Evolutionary conservation across 768 basidiomycete genomes (phyloP), one percentile per base, ranked within the genome.

Genomic region (Panaeolus papilionaceus): DNA sequence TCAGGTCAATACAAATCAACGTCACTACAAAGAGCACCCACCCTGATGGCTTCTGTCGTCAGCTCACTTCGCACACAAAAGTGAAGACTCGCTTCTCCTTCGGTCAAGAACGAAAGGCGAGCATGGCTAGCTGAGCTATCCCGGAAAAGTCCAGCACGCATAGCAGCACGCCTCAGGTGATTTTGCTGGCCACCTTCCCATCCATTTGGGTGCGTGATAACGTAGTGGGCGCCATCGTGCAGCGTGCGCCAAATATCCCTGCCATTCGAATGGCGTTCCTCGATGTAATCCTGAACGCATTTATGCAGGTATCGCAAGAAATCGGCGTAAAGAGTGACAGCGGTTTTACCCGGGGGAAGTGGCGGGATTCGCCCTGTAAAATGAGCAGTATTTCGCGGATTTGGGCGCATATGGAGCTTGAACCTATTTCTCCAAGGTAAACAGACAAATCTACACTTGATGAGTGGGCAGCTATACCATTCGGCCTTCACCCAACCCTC

Each of bases 101-200:
- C 88, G 0, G 88, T 89, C n/a, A 89, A 81, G 64, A 90, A 84
- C 0, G 82, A 83, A 0, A 89, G 71, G 0, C 86, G 82, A 3
- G 78, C 72, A 39, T 80, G 82, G 0, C 80, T 83, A 16, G 75
- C 76, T 1, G 72, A 66, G 0, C 74, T 79, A 63, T 83, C 75
- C 0, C 81, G 76, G 11, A 90, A 77, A 20, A 91, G 79, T 10
- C 86, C 85, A 0, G 87, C 89, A 23, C 73, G 66, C 1, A 84
- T 76, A 0, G 87, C 87, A 0, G 89, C 89, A 23, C 75, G 74
- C 3, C 89, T 83, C 78, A 90, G 86, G 70, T 83, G 79, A 26
- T 76, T 77, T 68, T 90, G 89, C 70, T 91, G 89, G 1, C 73
- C 75, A 0, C 87, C 86, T 68, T 85, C 89, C 89, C 89, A 91